Evolutionary conservation across 257 asterid genomes (phyloP).

Genomic region (Vinca minor): DNA sequence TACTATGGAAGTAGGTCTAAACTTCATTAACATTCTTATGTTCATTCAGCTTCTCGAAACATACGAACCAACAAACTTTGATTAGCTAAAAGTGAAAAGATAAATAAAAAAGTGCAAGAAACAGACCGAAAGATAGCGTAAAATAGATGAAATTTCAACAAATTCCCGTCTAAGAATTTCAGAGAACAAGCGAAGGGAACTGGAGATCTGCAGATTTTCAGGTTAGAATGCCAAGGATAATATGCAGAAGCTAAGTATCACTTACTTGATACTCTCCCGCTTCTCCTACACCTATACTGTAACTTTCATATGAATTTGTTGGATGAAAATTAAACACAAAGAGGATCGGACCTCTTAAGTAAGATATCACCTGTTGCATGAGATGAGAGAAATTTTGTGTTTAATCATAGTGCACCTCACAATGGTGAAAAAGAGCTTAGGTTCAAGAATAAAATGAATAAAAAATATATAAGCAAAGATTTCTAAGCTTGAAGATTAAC

Average conservation of each 20-base stretch:
- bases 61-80: neutral
- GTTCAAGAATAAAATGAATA: neutral
- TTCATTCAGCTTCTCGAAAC: neutral
- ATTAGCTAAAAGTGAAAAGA: neutral
- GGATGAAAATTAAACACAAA: constrained; percentile 87
- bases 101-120: neutral
- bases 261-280: constrained; percentile 98
- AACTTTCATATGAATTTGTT: constrained; percentile 50
- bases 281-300: constrained; percentile 81
- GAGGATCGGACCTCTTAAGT: constrained; percentile 75
- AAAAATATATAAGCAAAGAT: neutral
- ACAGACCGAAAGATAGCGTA: neutral
- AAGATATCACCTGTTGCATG: constrained; percentile 70
- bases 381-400: neutral
- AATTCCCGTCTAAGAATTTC: too few relatives aligned
- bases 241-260: constrained; percentile 4
- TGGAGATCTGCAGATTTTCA: too few relatives aligned
- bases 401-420: neutral
- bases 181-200: too few relatives aligned
- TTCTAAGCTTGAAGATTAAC: too few relatives aligned
- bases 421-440: neutral
- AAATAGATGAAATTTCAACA: neutral
- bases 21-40: neutral
- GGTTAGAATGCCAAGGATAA: too few relatives aligned
- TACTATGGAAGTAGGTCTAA: neutral